A percentile compares a stretch with the other conserved stretches of the same genome.
Conservation (phyloP, 345 rosid genomes). For the Pistacia vera region DNA sequence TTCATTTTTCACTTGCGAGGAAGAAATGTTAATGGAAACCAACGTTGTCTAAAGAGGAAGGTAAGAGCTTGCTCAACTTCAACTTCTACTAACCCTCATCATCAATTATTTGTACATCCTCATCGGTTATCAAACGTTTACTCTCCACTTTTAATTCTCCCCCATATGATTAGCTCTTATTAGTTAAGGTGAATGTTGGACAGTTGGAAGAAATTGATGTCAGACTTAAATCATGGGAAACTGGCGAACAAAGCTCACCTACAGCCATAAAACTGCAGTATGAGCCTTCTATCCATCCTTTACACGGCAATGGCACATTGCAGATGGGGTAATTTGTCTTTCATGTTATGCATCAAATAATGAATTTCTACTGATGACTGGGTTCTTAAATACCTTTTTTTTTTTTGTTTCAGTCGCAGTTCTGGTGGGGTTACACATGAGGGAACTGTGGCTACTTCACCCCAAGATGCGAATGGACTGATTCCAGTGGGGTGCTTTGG, state of each 20-base stretch:
- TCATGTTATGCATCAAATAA: too few relatives aligned
- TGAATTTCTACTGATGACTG: too few relatives aligned
- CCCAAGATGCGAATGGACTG: conserved; percentile 25
- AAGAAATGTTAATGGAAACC: conserved; percentile 28
- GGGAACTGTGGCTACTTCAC: conserved; percentile 15
- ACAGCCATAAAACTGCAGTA: conserved; percentile 9
- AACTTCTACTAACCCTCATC: too few relatives aligned
- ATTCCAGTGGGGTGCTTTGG: conserved; percentile 40
- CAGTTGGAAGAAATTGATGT: conserved; percentile 28
- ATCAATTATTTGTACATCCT: too few relatives aligned
- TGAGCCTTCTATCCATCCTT: conserved; percentile 7
- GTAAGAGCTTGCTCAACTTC: conserved; percentile 4
- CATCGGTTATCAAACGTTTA: too few relatives aligned
- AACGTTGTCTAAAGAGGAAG: conserved; percentile 30
- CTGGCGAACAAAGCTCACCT: conserved; percentile 11
- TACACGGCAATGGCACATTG: conserved; percentile 7
- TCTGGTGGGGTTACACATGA: conserved; percentile 13
- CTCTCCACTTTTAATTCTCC: too few relatives aligned
- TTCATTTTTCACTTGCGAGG: conserved; percentile 19
- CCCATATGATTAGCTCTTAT: too few relatives aligned
- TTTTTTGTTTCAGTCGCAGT: conserved; percentile 19
- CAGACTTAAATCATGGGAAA: conserved; percentile 17
- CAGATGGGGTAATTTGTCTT: conserved; percentile 2
- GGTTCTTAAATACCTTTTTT: neutral
- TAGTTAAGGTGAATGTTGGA: neutral